Evolutionary conservation across 2,329 filamentous ascomycete genomes (phyloP).

Genomic region (Elsinoe arachidis): DNA sequence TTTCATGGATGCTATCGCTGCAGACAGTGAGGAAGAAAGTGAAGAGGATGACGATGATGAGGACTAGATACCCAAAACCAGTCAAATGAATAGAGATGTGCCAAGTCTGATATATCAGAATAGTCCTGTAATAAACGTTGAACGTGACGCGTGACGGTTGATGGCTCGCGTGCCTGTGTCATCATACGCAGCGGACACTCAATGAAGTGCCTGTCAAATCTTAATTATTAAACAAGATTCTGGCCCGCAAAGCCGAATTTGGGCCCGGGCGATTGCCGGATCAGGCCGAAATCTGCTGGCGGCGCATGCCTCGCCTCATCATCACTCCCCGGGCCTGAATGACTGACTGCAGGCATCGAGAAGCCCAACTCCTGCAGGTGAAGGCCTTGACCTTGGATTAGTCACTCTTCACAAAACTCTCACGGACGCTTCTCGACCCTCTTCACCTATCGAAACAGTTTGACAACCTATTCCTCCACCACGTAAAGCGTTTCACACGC

Average conservation of each 20-base stretch:
- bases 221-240: background rate
- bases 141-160: background rate
- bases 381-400: background rate
- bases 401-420: conserved; percentile 5
- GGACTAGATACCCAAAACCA: conserved; percentile 19
- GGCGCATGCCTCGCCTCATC: conserved; percentile 13
- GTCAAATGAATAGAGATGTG: background rate
- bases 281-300: conserved; percentile 8
- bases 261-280: background rate
- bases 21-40: conserved; percentile 61
- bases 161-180: conserved; percentile 4
- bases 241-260: background rate
- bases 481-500: conserved; percentile 5
- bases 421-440: conserved; percentile 12
- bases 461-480: conserved; percentile 1
- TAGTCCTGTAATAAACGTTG: background rate
- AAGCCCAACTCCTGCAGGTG: background rate
- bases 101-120: background rate
- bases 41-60: conserved; percentile 50
- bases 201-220: background rate
- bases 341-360: conserved; percentile 1
- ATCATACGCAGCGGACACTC: background rate
- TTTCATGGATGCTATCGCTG: conserved; percentile 71
- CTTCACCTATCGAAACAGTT: background rate
- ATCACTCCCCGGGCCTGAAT: conserved; percentile 10